Evolutionary conservation across 2,329 filamentous ascomycete species (phyloP).

Genomic region (Huntiella abstrusa): DNA sequence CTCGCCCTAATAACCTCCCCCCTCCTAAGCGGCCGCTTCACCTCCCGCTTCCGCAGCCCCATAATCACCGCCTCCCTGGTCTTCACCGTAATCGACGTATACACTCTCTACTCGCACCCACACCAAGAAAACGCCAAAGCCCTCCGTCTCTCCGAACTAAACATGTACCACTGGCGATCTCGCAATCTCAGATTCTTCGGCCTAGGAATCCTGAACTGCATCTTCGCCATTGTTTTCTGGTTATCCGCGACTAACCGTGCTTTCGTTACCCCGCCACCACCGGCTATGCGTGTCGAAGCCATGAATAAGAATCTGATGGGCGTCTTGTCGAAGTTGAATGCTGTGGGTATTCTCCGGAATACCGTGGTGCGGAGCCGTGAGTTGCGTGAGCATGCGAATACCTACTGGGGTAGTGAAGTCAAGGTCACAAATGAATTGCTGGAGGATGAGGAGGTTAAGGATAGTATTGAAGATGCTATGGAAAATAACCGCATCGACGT

Average conservation of each 20-base stretch:
- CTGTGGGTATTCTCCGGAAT: slow-evolving; percentile 61
- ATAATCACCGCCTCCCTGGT: slow-evolving; percentile 45
- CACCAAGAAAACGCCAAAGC: slow-evolving; percentile 44
- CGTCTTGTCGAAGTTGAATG: slow-evolving; percentile 48
- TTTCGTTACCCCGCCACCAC: slow-evolving; percentile 41
- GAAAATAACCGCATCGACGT: slow-evolving; percentile 42
- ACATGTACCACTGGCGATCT: slow-evolving; percentile 54
- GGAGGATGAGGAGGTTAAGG: slow-evolving; percentile 58
- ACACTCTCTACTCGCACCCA: slow-evolving; percentile 44
- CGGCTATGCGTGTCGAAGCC: slow-evolving; percentile 47
- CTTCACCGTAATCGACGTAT: slow-evolving; percentile 46
- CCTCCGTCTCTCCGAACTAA: slow-evolving; percentile 41
- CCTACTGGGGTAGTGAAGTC: slow-evolving; percentile 69
- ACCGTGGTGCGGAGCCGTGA: slow-evolving; percentile 55
- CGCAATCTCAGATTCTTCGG: slow-evolving; percentile 41
- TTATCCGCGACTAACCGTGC: slow-evolving; percentile 63
- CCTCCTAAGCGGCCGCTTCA: slow-evolving; percentile 42
- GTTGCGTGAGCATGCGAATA: slow-evolving; percentile 44
- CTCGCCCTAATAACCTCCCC: slow-evolving; percentile 58
- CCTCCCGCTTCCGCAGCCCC: slow-evolving; percentile 47
- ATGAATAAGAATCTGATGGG: slow-evolving; percentile 36
- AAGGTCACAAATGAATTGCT: slow-evolving; percentile 53
- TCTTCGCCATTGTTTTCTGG: slow-evolving; percentile 49
- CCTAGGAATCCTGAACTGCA: slow-evolving; percentile 45
- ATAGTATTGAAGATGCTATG: slow-evolving; percentile 50